Evolutionary conservation across 345 rosid species (phyloP).

Genomic region (Excoecaria agallocha): DNA sequence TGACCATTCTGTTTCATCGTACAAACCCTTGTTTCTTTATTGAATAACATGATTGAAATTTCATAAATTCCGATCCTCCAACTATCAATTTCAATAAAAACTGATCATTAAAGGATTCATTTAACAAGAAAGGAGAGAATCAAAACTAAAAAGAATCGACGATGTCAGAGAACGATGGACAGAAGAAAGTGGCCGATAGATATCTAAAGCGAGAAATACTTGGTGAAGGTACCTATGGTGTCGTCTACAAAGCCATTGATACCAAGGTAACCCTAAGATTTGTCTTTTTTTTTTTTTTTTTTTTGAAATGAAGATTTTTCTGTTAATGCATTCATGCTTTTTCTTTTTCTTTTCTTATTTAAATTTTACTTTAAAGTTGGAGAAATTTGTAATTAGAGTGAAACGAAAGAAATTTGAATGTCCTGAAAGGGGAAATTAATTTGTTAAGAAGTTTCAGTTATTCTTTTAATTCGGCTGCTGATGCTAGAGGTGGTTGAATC

Average conservation of each 20-base stretch:
- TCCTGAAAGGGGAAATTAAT: not conserved
- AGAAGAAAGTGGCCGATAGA: slow-evolving; percentile 88
- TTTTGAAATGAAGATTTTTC: not conserved
- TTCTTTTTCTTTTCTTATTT: not conserved
- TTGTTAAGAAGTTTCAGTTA: not conserved
- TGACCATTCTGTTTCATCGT: not conserved
- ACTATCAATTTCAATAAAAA: not conserved
- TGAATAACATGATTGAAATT: not conserved
- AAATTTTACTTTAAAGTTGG: not conserved
- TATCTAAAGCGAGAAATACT: slow-evolving; percentile 84
- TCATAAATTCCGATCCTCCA: not conserved
- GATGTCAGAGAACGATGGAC: slow-evolving; percentile 53
- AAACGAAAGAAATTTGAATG: not conserved
- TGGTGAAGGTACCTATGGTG: slow-evolving; percentile 92
- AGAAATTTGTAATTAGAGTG: not conserved
- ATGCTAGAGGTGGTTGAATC: not conserved
- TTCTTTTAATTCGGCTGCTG: not conserved
- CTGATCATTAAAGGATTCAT: not conserved
- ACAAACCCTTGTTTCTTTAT: not conserved
- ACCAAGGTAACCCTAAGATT: slow-evolving; percentile 55
- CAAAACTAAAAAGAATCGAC: not conserved
- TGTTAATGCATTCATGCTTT: too few relatives aligned
- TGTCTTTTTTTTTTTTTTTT: too few relatives aligned
- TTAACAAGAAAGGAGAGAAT: not conserved
- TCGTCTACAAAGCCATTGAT: slow-evolving; percentile 86